Evolutionary conservation across 768 basidiomycete species (phyloP).

Genomic region (Mrakia blollopis): DNA sequence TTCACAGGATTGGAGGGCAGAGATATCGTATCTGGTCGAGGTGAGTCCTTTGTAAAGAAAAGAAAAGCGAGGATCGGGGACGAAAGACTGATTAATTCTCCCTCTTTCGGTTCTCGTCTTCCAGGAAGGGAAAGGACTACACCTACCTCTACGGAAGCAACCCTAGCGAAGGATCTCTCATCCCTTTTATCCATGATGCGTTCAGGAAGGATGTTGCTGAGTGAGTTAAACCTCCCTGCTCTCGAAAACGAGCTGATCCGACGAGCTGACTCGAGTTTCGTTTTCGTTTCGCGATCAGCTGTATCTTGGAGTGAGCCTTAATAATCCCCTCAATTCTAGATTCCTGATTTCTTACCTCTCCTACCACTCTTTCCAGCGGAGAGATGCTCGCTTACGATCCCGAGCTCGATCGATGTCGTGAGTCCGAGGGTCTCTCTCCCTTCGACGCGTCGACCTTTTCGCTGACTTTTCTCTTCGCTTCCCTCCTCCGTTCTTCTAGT

Average conservation of each 20-base stretch:
- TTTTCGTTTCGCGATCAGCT: slow-evolving; percentile 49
- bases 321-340: too few species aligned
- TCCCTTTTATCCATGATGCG: slow-evolving; percentile 71
- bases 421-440: neutral
- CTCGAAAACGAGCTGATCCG: too few species aligned
- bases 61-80: slow-evolving; percentile 6
- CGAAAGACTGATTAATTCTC: slow-evolving; percentile 12
- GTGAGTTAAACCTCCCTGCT: slow-evolving; percentile 50
- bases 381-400: slow-evolving; percentile 99
- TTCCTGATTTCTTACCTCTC: neutral
- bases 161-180: slow-evolving; percentile 67
- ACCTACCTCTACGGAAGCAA: slow-evolving; percentile 83
- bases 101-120: neutral
- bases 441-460: neutral
- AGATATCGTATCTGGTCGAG: slow-evolving; percentile 91
- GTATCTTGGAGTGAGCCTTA: slow-evolving; percentile 66
- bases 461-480: neutral
- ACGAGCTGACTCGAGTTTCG: slow-evolving; percentile 20
- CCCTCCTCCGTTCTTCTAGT: slow-evolving; percentile 47
- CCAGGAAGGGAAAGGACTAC: slow-evolving; percentile 83
- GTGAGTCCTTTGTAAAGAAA: slow-evolving; percentile 44
- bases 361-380: slow-evolving; percentile 47
- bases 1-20: slow-evolving; percentile 78
- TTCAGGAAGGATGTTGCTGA: slow-evolving; percentile 73
- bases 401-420: slow-evolving; percentile 12